Base-by-base conservation (phyloP, 2,329 filamentous ascomycete species). In the Alternaria incomplexa region DNA sequence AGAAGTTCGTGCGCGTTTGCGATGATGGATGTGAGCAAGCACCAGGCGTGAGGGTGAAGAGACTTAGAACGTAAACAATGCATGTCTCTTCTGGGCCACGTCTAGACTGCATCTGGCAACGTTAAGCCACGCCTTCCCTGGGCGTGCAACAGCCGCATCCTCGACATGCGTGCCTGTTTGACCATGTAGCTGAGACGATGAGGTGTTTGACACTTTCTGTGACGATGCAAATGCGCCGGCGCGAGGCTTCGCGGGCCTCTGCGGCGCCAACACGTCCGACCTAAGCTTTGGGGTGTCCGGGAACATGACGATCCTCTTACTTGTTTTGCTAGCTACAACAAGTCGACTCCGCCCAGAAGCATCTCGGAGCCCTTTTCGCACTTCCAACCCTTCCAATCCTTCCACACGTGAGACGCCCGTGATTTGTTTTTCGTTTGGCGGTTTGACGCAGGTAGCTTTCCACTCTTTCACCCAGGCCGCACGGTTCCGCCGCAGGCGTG, bases 291-390 rank as follows among this genome's bases (percentile, higher is more conserved):
- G 10, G 30, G 30, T 56, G 32, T 51, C 46, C 32, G 50, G 30
- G 45, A 54, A 25, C 23, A 65, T 55, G 63, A 46, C 56, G 63
- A 66, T 66, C 64, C 50, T 64, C 40, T 61, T 56, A 58, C 56
- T 52, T 64, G 61, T 58, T 56, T 55, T 64, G 64, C 51, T 48
- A 48, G 51, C 52, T 55, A 51, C 51, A 44, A 60, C 61, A 40
- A 48, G 44, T 54, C 53, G 25, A 50, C 57, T 46, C 46, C 23
- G 28, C 32, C 55, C 43, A 54, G 43, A 46, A 30, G 56, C 55
- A 44, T 64, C 61, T 46, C 56, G 13, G 30, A 45, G 50, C 43
- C 53, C 36, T 46, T 45, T 30, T 51, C 26, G 23, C 32, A 40
- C 28, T 51, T 36, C 12, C 20, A 26, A n/a, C 36, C 47, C 28